Percentiles rank a stretch among this genome's conserved stretches.
phyloP scores from a whole-genome alignment of 2,329 filamentous ascomycete genomes.

The Diaporthe sp. region DNA sequence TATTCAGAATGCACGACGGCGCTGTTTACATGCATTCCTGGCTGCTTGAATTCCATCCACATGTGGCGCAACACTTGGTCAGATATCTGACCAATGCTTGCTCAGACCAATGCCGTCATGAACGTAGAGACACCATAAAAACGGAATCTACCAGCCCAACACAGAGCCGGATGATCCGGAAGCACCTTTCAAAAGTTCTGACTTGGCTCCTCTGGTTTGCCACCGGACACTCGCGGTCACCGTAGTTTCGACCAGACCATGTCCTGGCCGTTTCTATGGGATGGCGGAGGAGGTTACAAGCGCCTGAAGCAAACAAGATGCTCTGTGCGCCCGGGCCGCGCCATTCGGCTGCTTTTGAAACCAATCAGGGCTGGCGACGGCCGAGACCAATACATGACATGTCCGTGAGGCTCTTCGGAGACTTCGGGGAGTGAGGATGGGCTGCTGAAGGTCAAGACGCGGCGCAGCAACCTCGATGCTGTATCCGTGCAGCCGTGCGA shows the following conservation, averaged over 20 bases:
- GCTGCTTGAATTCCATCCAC: neutral
- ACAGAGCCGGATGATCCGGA: neutral
- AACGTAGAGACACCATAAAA: neutral
- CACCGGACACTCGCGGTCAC: neutral
- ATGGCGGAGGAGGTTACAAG: neutral
- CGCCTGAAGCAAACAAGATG: neutral
- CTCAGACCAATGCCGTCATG: neutral
- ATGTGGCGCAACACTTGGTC: neutral
- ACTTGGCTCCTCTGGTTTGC: neutral
- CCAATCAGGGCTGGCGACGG: neutral
- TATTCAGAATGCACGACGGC: neutral
- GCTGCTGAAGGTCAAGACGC: neutral
- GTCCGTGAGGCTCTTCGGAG: conserved; percentile 11
- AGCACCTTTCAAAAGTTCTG: neutral
- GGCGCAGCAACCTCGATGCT: neutral
- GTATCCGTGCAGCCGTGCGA: neutral
- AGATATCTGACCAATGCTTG: neutral
- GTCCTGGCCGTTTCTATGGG: neutral
- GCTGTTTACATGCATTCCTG: neutral
- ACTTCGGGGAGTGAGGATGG: neutral
- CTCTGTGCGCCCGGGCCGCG: neutral
- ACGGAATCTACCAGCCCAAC: neutral
- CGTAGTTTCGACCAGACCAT: neutral
- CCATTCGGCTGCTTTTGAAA: conserved; percentile 3
- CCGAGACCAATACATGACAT: neutral